Conservation (phyloP, 768 basidiomycete species). For the Lentinula guzmanii region DNA sequence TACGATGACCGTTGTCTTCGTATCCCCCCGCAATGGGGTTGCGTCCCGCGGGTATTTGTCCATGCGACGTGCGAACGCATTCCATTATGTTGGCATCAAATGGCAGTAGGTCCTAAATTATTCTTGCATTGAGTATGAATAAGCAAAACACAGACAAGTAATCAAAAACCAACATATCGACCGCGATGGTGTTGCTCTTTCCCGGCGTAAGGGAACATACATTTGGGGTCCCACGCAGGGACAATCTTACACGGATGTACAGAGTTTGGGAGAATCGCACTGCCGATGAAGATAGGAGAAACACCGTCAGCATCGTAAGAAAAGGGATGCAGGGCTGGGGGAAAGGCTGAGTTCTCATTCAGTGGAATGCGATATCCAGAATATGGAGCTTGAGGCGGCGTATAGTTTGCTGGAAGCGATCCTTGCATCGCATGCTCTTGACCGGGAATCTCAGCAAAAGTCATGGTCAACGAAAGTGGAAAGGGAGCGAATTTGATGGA, state of each 20-base stretch:
- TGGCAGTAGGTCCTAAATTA: conserved; percentile 54
- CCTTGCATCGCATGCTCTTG: neutral
- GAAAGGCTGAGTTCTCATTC: conserved; percentile 35
- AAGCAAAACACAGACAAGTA: neutral
- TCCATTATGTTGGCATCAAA: conserved; percentile 67
- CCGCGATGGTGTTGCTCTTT: conserved; percentile 54
- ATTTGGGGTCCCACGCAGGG: conserved; percentile 45
- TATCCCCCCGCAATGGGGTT: conserved; percentile 69
- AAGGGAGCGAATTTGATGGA: neutral
- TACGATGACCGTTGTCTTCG: conserved; percentile 44
- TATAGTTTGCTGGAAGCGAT: neutral
- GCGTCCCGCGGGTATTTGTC: conserved; percentile 47
- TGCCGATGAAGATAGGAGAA: conserved; percentile 65
- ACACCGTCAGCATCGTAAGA: conserved; percentile 50
- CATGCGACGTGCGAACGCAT: conserved; percentile 58
- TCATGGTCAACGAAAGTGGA: neutral
- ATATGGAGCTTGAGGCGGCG: conserved; percentile 32
- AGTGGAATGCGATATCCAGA: conserved; percentile 67
- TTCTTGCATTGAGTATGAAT: too few relatives aligned
- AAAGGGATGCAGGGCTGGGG: conserved; percentile 47
- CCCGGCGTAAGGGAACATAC: conserved; percentile 60
- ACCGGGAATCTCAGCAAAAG: neutral
- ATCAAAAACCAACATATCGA: conserved; percentile 32
- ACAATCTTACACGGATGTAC: conserved; percentile 85
- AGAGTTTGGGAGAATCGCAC: conserved; percentile 58